Percentiles rank a stretch among this genome's conserved stretches.
These are phyloP conservation scores for Phytophthora sp. DNA, from an alignment of 352 stramenopile species.

Conservation along the genomic window DNA sequence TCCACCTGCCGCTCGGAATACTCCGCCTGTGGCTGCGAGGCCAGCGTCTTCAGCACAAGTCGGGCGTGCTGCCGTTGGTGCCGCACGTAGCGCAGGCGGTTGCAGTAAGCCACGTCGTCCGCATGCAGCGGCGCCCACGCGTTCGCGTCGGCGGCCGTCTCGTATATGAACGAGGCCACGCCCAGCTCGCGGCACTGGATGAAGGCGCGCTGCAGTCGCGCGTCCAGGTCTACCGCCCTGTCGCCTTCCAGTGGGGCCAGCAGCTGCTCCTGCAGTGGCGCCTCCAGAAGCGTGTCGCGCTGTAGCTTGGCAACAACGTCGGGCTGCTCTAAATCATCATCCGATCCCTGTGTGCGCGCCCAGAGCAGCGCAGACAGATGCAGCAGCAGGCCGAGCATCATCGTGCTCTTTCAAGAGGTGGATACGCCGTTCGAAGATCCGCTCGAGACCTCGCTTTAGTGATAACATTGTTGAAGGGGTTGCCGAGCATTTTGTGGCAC, in stretches of 20 bases:
- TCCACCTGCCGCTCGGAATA: slow-evolving; percentile 21
- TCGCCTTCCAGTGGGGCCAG: slow-evolving; percentile 25
- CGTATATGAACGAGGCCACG: slow-evolving; percentile 30
- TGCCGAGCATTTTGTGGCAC: not conserved
- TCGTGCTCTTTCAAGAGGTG: not conserved
- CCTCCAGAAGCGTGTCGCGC: slow-evolving; percentile 34
- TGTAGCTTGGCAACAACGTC: slow-evolving; percentile 6
- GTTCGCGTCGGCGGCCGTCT: slow-evolving; percentile 9
- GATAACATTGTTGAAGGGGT: not conserved
- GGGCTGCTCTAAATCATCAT: not conserved
- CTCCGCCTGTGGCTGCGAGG: not conserved
- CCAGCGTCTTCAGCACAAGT: slow-evolving; percentile 29
- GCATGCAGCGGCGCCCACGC: slow-evolving; percentile 10
- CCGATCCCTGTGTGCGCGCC: not conserved
- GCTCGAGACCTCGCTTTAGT: not conserved
- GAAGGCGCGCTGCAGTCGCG: slow-evolving; percentile 39
- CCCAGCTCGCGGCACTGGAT: slow-evolving; percentile 41
- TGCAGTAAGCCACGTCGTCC: slow-evolving; percentile 43
- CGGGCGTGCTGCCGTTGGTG: slow-evolving; percentile 48
- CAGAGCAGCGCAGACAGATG: slow-evolving; percentile 9
- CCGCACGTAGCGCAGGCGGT: slow-evolving; percentile 58
- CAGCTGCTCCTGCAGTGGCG: slow-evolving; percentile 36
- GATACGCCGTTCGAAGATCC: slow-evolving; percentile 28
- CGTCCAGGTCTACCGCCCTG: slow-evolving; percentile 28
- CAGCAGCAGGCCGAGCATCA: slow-evolving; percentile 6